Base-by-base conservation (phyloP, 768 basidiomycete species). In the Mycena maculata region DNA sequence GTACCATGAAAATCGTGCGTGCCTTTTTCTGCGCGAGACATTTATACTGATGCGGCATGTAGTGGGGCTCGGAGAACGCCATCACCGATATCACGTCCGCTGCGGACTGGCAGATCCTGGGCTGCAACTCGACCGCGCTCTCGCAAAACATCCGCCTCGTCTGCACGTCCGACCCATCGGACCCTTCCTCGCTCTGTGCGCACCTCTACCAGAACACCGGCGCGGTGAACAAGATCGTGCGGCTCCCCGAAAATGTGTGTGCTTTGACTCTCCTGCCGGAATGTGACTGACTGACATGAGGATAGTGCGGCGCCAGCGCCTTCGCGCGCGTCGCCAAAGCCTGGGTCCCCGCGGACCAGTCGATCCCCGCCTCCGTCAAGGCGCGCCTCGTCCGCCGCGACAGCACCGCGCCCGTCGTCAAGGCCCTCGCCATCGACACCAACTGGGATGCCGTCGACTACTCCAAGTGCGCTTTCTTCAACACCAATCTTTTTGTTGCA, bases 21-120 rank as follows among this genome's bases (percentile, higher is more conserved):
- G 33, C 33, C n/a, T n/a, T n/a, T 36, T 13, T 36, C 13, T 38
- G 23, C 5, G 4, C 22, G 12, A 11, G 8, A 38, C 28, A 28
- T 36, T 16, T 36, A 1, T 44, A 22, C n/a, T 53, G 18, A 30
- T 36, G 15, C 36, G 28, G 39, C 48, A 23, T 30, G 33, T 28
- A 74, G 72, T 76, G 72, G 73, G 73, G 72, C 18, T 59, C 70
- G 16, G 30, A 36, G 9, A 61, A 69, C 48, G 71, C 76, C 1
- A 76, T 82, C 36, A 75, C 80, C 12, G 82, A 83, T 55, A 78
- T 83, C 50, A 83, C 82, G 9, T 15, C 67, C 18, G 81, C 80
- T 27, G 81, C 80, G 16, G 81, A 79, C 33, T 83, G 82, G 81
- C 71, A 72, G 22, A 79, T 83, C 49, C 68, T 81, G 30, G 78